phyloP scores from a whole-genome alignment of 352 stramenopile species.

The Phytophthora tubulina region DNA sequence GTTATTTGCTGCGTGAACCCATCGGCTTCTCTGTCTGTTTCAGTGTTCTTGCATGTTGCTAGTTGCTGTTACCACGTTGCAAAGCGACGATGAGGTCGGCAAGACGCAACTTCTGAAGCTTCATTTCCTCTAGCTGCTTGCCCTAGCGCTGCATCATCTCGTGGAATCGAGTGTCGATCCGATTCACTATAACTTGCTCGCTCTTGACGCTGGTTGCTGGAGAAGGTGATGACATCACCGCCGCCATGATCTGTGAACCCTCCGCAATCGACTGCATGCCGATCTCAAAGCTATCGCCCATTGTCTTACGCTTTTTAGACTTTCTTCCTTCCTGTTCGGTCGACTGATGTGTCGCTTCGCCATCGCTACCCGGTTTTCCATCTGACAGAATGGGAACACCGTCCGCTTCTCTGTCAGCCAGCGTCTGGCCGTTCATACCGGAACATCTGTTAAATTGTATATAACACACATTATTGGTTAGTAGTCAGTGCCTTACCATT shows the following conservation, averaged over 20 bases:
- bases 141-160: slow-evolving; percentile 15
- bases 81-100: slow-evolving; percentile 3
- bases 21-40: not conserved
- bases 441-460: not conserved
- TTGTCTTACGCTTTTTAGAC: slow-evolving; percentile 8
- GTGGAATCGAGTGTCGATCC: slow-evolving; percentile 11
- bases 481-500: not conserved
- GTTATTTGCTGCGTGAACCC: slow-evolving; percentile 3
- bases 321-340: no score
- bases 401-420: slow-evolving; percentile 11
- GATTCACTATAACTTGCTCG: not conserved
- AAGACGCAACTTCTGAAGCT: slow-evolving; percentile 12
- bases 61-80: not conserved
- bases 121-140: slow-evolving; percentile 9
- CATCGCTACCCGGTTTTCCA: not conserved
- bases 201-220: not conserved
- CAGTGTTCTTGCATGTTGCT: not conserved
- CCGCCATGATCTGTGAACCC: slow-evolving; percentile 16
- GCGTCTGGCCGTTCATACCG: slow-evolving; percentile 2
- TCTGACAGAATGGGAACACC: not conserved
- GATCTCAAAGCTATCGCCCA: slow-evolving; percentile 8
- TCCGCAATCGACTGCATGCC: slow-evolving; percentile 19
- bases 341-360: not conserved
- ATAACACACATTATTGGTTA: not conserved
- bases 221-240: not conserved